These are phyloP conservation scores for Nakataea oryzae DNA, from an alignment of 2,329 filamentous ascomycete genomes.

Conservation along the genomic window DNA sequence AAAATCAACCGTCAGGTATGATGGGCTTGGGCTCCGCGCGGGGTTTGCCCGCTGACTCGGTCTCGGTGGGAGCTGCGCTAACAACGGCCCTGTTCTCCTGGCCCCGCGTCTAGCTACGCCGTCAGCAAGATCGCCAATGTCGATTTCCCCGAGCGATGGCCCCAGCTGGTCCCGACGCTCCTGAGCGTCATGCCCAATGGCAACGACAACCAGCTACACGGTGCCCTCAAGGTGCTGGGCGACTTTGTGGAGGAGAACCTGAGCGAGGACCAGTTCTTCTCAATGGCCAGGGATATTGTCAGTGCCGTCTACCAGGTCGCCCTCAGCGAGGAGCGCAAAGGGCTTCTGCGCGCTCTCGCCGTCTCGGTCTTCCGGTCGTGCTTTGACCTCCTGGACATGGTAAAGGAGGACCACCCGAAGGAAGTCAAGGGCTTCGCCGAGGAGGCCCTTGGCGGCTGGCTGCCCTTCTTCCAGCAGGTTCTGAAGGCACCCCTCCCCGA, in stretches of 20 bases:
- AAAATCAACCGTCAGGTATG: conserved; percentile 74
- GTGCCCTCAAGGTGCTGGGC: conserved; percentile 75
- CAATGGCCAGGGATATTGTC: conserved; percentile 76
- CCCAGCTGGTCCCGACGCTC: conserved; percentile 71
- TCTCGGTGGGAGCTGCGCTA: neutral
- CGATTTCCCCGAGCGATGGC: conserved; percentile 94
- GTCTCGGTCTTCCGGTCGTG: conserved; percentile 84
- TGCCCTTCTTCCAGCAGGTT: conserved; percentile 75
- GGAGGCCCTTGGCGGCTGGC: conserved; percentile 73
- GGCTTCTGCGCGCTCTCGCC: conserved; percentile 70
- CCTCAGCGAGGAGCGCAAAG: conserved; percentile 61
- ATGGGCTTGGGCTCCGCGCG: conserved; percentile 5
- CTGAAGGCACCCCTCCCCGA: conserved; percentile 69
- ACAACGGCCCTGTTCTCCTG: neutral
- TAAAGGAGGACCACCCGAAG: conserved; percentile 82
- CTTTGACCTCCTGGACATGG: conserved; percentile 93
- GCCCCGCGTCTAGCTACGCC: conserved; percentile 38
- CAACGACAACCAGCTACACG: conserved; percentile 72
- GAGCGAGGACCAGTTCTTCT: conserved; percentile 91
- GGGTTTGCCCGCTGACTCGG: neutral
- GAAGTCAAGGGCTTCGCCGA: conserved; percentile 86
- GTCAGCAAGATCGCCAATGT: conserved; percentile 90
- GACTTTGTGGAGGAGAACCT: conserved; percentile 91
- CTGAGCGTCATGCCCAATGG: conserved; percentile 68
- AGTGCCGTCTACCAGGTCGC: conserved; percentile 76